Conservation (phyloP, 306 rosid genomes). For the Malus orientalis region DNA sequence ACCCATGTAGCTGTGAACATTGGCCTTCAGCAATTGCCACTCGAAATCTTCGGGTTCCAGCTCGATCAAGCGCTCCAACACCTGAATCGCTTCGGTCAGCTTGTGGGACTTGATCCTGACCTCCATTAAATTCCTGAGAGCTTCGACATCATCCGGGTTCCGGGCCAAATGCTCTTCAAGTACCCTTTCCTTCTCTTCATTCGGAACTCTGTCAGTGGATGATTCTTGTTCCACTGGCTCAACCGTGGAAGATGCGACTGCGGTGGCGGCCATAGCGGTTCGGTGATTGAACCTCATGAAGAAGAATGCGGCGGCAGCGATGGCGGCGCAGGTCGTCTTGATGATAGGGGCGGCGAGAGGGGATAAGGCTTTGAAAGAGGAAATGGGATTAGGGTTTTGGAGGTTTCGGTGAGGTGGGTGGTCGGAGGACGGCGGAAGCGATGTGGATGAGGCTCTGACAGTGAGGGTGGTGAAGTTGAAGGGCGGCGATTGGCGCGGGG, state of each 20-base stretch:
- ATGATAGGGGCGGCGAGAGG: conserved; percentile 29
- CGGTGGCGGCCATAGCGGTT: conserved; percentile 46
- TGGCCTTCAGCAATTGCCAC: conserved; percentile 66
- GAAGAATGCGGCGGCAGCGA: conserved; percentile 52
- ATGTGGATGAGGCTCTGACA: conserved; percentile 30
- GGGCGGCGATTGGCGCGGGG: conserved; percentile 22
- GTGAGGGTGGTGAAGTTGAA: conserved; percentile 23
- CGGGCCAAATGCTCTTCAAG: conserved; percentile 37
- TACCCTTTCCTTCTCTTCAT: conserved; percentile 31
- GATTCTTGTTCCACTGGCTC: conserved; percentile 20
- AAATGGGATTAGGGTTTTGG: conserved; percentile 21
- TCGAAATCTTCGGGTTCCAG: conserved; percentile 64
- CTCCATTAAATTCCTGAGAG: conserved; percentile 53
- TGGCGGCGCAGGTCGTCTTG: conserved; percentile 41
- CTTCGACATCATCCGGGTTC: conserved; percentile 40
- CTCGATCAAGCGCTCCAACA: conserved; percentile 43
- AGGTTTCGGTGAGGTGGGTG: conserved; percentile 11
- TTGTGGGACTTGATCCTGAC: conserved; percentile 33
- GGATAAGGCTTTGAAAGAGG: conserved; percentile 27
- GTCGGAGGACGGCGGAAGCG: conserved; percentile 5
- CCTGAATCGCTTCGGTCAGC: conserved; percentile 47
- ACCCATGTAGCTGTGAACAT: conserved; percentile 37
- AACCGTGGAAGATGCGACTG: conserved; percentile 9
- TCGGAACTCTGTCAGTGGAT: conserved; percentile 3
- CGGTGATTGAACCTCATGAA: conserved; percentile 34